These are phyloP conservation scores for Phytophthora sp. DNA, from an alignment of 352 stramenopile genomes.

Conservation along the genomic window DNA sequence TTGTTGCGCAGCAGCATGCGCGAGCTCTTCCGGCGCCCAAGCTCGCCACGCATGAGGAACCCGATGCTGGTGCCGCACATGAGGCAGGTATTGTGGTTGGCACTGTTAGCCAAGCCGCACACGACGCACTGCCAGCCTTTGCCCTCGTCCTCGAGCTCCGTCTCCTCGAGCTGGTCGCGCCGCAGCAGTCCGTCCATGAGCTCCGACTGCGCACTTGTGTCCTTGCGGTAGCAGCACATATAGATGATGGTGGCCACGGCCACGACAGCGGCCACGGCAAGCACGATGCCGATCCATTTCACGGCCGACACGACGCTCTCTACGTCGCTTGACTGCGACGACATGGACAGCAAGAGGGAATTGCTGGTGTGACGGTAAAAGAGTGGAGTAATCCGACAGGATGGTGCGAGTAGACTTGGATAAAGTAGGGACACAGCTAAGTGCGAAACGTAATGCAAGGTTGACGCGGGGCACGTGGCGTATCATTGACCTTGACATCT, in stretches of 20 bases:
- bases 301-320: slow-evolving; percentile 44
- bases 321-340: slow-evolving; percentile 29
- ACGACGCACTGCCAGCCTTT: slow-evolving; percentile 76
- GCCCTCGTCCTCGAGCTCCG: slow-evolving; percentile 56
- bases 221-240: slow-evolving; percentile 50
- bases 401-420: neutral
- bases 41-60: slow-evolving; percentile 36
- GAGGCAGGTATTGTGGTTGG: slow-evolving; percentile 51
- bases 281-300: slow-evolving; percentile 45
- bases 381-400: neutral
- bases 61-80: slow-evolving; percentile 70
- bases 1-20: slow-evolving; percentile 49
- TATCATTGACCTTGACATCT: no score
- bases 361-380: slow-evolving; percentile 10
- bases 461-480: slow-evolving; percentile 10
- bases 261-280: slow-evolving; percentile 40
- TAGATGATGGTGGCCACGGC: slow-evolving; percentile 45
- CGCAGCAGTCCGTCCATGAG: slow-evolving; percentile 67
- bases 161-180: slow-evolving; percentile 65
- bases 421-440: slow-evolving; percentile 14
- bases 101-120: slow-evolving; percentile 62
- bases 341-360: slow-evolving; percentile 20
- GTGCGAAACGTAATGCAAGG: slow-evolving; percentile 9
- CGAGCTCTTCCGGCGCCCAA: slow-evolving; percentile 62
- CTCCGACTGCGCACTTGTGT: slow-evolving; percentile 19